Base-by-base conservation (phyloP, 805 yeast species). In the Alloascoidea africana region DNA sequence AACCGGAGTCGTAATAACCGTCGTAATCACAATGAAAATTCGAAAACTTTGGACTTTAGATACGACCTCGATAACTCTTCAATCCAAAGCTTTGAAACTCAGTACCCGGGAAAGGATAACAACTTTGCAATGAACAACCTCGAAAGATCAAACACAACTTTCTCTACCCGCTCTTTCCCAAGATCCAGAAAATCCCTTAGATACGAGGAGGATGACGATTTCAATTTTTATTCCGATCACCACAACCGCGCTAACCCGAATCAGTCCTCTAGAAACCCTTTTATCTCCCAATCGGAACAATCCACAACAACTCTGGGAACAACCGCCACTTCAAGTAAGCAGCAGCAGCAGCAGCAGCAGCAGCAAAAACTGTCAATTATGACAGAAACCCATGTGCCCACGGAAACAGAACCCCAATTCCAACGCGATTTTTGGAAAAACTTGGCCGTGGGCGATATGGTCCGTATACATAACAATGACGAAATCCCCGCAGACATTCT, bases 401-500 rank as follows among this genome's bases (percentile, higher is more conserved):
- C n/a, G n/a, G n/a, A n/a, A n/a, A n/a, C 52, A 16, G 62, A 53
- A 41, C 51, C 43, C 32, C 56, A 52, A 40, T 62, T 64, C 42
- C 41, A 41, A 1, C 57, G 52, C 39, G 54, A 50, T 18, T 54
- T 46, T 40, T 80, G 91, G 91, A 79, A 79, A 54, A 72, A 70
- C 46, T 70, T 81, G 27, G 56, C 60, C 33, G 86, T 80, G 17
- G 93, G 93, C 44, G 87, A 81, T 47, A 61, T 81, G 36, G 66
- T 81, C 17, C 63, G 87, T 48, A 65, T 81, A 17, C 70, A 76
- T 43, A 72, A 73, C 45, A 75, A 81, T 50, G 91, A 81, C 50
- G 89, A 80, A 58, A 66, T 79, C 4, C 93, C 93, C 1, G 86
- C 89, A 1, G 93, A 81, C 55, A 53, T 75, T 11, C 62, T 79